Evolutionary conservation across 2,329 filamentous ascomycete species (phyloP), one percentile per base, ranked within the genome.

Genomic region (Pezicula radicicola): DNA sequence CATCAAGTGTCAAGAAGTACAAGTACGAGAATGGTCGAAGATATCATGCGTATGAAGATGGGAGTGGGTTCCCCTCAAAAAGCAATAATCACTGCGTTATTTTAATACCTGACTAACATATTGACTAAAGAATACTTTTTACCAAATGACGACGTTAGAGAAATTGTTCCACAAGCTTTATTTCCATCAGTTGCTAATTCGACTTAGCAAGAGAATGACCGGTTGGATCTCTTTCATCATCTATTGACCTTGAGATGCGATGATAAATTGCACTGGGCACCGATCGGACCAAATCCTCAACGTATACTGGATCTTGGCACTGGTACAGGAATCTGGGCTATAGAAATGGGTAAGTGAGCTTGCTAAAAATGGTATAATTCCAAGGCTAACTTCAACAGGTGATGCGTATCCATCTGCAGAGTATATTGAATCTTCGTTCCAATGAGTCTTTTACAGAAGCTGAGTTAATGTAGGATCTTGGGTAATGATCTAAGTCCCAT

Each of bases 301-400:
- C 37, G 46, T 12, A 49, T 52, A 16, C 16, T 52, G 6, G 50
- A 59, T 48, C 55, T 59, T 28, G 59, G 59, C 10, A 83, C 78
- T 4, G 83, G 82, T 19, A 84, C 81, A 1, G 81, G 82, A 1
- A 80, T 80, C 48, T 85, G 81, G 78, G 73, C 78, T 6, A 79
- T 82, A 46, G 78, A 81, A 56, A 76, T 85, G 69, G 78, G 78
- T 64, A 69, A 76, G 52, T 65, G 68, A 13, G n/a, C 18, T 48
- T 69, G 63, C 41, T 64, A n/a, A 68, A 8, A 64, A 69, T 7
- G 18, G 16, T 42, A 1, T 6, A 42, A 3, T 42, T 16, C 6
- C 4, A 42, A 18, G 9, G 16, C 39, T 42, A 42, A 42, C 16
- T 19, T 40, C 9, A 6, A 3, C 28, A 30, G 42, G 42, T 45